A percentile compares a stretch with the other conserved stretches of the same genome.
These are phyloP conservation scores for Pythium phragmitis DNA, from an alignment of 352 stramenopile genomes.

Conservation along the genomic window DNA sequence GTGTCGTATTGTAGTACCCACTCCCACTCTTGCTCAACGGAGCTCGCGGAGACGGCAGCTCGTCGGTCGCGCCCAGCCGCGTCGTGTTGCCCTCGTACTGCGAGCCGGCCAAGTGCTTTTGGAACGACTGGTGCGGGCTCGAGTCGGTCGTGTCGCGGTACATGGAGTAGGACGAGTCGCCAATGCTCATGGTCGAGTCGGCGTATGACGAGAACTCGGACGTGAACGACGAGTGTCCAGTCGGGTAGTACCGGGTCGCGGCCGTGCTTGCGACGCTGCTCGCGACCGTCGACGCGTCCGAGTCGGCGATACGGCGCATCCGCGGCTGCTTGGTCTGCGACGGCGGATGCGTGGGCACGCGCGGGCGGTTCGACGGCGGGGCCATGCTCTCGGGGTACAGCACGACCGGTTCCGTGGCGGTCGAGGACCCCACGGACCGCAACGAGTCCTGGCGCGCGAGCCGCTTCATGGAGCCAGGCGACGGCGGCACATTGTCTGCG, in stretches of 20 bases:
- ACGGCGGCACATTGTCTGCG: slow-evolving; percentile 6
- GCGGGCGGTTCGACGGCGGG: background rate
- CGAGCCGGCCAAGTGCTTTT: slow-evolving; percentile 22
- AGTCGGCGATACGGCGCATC: slow-evolving; percentile 16
- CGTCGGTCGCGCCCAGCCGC: slow-evolving; percentile 19
- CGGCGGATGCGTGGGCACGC: background rate
- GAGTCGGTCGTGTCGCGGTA: slow-evolving; percentile 24
- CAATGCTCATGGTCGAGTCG: slow-evolving; percentile 16
- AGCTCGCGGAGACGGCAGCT: slow-evolving; percentile 6
- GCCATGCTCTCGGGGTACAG: slow-evolving; percentile 15
- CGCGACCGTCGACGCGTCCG: slow-evolving; percentile 18
- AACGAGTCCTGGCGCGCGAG: slow-evolving; percentile 18
- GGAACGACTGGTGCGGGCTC: slow-evolving; percentile 23
- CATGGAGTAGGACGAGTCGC: slow-evolving; percentile 13
- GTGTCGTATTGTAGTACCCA: slow-evolving; percentile 24
- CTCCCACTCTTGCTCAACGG: background rate
- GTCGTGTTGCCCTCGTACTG: slow-evolving; percentile 1
- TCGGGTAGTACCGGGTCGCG: background rate
- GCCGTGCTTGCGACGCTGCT: slow-evolving; percentile 17
- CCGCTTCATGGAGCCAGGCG: slow-evolving; percentile 6
- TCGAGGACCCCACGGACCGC: slow-evolving; percentile 16
- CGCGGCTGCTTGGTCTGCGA: background rate
- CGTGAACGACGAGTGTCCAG: slow-evolving; percentile 25
- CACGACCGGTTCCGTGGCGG: slow-evolving; percentile 10
- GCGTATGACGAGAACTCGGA: slow-evolving; percentile 28